Evolutionary conservation across 495 filamentous ascomycete species (phyloP), one percentile per base, ranked within the genome.

Genomic region (Penicillium lividum): DNA sequence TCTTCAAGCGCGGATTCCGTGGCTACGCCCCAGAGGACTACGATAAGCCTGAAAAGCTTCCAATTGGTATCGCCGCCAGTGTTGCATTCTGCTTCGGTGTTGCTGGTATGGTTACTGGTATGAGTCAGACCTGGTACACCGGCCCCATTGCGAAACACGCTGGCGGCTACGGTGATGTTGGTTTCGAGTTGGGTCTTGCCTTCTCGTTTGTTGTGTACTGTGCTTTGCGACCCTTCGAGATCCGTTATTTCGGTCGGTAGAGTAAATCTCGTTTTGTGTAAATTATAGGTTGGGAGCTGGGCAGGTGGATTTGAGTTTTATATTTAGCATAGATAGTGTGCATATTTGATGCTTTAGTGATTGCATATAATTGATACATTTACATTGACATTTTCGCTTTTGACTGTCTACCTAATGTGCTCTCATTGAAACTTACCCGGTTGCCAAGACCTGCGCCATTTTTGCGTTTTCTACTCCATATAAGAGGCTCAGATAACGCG

Each of bases 91-190:
- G 70, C 68, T 82, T 85, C 46, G 90, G 90, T 36, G 66, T 92
- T 51, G 77, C 80, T n/a, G 90, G 91, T 22, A 87, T 90, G 58
- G 76, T 90, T 7, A 78, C 85, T 13, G 90, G 91, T 18, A 93
- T 92, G 88, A 83, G 86, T 29, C 89, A 93, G 70, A 67, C 77
- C 0, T 93, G 89, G 89, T 92, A 74, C 62, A 82, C 81, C 3
- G 90, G 91, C 0, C 89, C 89, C 0, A 86, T 95, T 54, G 87
- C 86, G 3, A 76, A 76, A 53, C 73, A 85, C 30, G 86, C 84
- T 47, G 88, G 89, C 25, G 73, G 63, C 43, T 69, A 87, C 31
- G 90, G 88, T 34, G 91, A 94, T 76, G 70, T 92, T 2, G 90
- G 88, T 0, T 92, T 92, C 68, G 86, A 90, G 75, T 59, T 92